Percentiles rank a stretch among this genome's conserved stretches.
Conservation (phyloP, 345 rosid genomes). For the Pugionium cornutum region DNA sequence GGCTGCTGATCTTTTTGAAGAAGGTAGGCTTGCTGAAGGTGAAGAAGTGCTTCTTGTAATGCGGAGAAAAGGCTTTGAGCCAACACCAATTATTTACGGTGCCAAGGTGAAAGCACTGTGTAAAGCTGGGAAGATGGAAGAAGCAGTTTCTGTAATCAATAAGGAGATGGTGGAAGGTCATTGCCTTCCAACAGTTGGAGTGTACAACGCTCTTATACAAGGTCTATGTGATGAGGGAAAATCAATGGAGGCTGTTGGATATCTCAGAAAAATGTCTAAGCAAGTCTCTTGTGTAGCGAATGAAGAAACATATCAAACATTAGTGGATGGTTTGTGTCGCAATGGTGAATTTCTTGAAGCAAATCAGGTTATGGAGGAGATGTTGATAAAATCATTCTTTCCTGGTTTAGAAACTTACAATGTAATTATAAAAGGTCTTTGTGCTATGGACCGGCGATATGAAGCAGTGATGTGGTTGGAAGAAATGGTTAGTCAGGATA, state of each 20-base stretch:
- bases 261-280: conserved; percentile 65
- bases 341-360: conserved; percentile 62
- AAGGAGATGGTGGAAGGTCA: conserved; percentile 59
- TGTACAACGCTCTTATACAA: conserved; percentile 58
- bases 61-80: conserved; percentile 60
- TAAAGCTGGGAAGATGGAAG: conserved; percentile 49
- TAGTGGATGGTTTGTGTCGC: conserved; percentile 61
- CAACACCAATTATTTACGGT: conserved; percentile 53
- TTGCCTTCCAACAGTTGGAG: conserved; percentile 57
- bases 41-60: conserved; percentile 61
- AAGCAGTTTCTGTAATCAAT: conserved; percentile 58
- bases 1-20: conserved; percentile 65
- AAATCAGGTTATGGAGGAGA: conserved; percentile 67
- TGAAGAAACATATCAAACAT: conserved; percentile 60
- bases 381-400: conserved; percentile 57
- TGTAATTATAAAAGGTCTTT: conserved; percentile 64
- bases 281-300: conserved; percentile 69
- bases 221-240: conserved; percentile 62
- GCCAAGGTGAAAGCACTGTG: conserved; percentile 73
- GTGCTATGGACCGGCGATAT: conserved; percentile 54
- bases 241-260: conserved; percentile 54
- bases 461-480: conserved; percentile 91
- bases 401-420: conserved; percentile 51
- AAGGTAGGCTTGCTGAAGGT: conserved; percentile 66
- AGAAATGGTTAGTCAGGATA: conserved; percentile 78